Percentiles rank a stretch among this genome's conserved stretches.
Evolutionary conservation across 2,329 filamentous ascomycete species (phyloP).

Genomic region (Fusarium protoensiforme): DNA sequence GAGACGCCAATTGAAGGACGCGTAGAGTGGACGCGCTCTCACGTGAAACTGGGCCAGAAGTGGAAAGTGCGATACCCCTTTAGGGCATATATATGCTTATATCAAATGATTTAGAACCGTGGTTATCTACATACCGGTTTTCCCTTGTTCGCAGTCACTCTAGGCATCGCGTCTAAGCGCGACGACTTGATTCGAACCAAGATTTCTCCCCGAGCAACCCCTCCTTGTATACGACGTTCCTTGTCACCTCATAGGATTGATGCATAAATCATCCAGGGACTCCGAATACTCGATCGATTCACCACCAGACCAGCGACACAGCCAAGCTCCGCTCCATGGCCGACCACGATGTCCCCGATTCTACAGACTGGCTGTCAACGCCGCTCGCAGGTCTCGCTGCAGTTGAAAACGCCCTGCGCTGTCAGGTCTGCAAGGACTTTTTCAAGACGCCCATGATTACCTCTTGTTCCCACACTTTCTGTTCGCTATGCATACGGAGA

Average conservation of each 20-base stretch:
- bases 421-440: slow-evolving; percentile 98
- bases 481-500: slow-evolving; percentile 92
- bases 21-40: slow-evolving; percentile 46
- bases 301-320: not conserved
- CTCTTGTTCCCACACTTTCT: slow-evolving; percentile 95
- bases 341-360: slow-evolving; percentile 69
- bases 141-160: slow-evolving; percentile 16
- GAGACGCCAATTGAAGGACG: slow-evolving; percentile 18
- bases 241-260: not conserved
- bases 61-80: not conserved
- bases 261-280: not conserved
- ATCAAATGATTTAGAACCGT: not conserved
- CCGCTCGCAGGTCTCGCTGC: slow-evolving; percentile 72
- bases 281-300: not conserved
- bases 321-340: slow-evolving; percentile 41
- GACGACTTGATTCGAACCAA: slow-evolving; percentile 22
- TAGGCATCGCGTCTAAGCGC: slow-evolving; percentile 38
- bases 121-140: slow-evolving; percentile 7
- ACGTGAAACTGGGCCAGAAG: slow-evolving; percentile 40
- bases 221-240: not conserved
- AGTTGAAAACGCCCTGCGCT: slow-evolving; percentile 88
- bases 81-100: not conserved
- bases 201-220: slow-evolving; percentile 5
- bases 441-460: slow-evolving; percentile 95
- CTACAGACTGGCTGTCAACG: slow-evolving; percentile 86